These are phyloP conservation scores for Theileria annulata DNA, from an alignment of 169 alveolate species.

Conservation along the genomic window DNA sequence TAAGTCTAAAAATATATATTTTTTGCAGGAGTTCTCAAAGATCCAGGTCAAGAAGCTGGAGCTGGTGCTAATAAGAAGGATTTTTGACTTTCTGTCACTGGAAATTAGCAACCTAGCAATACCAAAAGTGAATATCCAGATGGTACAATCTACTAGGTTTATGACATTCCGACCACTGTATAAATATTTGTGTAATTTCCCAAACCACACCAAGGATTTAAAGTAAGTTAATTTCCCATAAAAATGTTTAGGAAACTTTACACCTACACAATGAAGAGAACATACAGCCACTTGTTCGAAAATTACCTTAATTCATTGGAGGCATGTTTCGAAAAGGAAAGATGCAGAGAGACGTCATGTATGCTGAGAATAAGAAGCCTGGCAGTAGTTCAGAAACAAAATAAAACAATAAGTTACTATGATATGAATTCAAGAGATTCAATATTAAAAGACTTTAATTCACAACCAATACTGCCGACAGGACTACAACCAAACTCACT, in stretches of 20 bases:
- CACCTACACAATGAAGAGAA: slow-evolving; percentile 39
- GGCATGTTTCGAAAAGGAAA: slow-evolving; percentile 27
- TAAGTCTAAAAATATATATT: slow-evolving; percentile 13
- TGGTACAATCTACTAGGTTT: slow-evolving; percentile 47
- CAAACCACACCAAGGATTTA: slow-evolving; percentile 26
- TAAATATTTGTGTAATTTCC: slow-evolving; percentile 26
- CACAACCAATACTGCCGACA: slow-evolving; percentile 61
- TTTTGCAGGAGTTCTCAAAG: slow-evolving; percentile 40
- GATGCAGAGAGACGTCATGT: slow-evolving; percentile 29
- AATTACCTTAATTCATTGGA: slow-evolving; percentile 48
- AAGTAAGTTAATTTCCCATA: slow-evolving; percentile 13
- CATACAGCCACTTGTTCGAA: slow-evolving; percentile 50
- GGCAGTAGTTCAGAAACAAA: slow-evolving; percentile 20
- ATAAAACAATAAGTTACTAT: slow-evolving; percentile 43
- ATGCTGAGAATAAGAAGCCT: slow-evolving; percentile 23
- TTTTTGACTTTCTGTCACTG: slow-evolving; percentile 49
- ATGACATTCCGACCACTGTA: slow-evolving; percentile 36
- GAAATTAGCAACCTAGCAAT: slow-evolving; percentile 55
- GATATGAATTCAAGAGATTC: slow-evolving; percentile 36
- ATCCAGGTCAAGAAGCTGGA: slow-evolving; percentile 63
- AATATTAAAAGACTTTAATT: slow-evolving; percentile 20
- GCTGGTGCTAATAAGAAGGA: slow-evolving; percentile 58
- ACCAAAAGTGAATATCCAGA: slow-evolving; percentile 59
- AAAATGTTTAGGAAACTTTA: slow-evolving; percentile 30
- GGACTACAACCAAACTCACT: slow-evolving; percentile 47